Evolutionary conservation across 2,329 filamentous ascomycete genomes (phyloP), one percentile per base, ranked within the genome.

Genomic region (Trichothecium sympodiale): DNA sequence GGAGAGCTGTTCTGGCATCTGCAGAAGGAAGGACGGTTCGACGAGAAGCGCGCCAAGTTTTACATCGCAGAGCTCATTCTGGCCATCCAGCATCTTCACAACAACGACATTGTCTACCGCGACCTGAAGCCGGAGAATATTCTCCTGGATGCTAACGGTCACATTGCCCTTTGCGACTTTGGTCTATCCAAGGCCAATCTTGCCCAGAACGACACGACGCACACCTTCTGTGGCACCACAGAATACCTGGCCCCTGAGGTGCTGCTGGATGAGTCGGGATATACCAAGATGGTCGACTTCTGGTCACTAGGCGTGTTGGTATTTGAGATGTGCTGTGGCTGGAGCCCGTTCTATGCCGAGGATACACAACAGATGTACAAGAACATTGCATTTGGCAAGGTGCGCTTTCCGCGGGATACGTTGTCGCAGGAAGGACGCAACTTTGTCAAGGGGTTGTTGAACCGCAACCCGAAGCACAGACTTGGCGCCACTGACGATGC

Each of bases 301-400:
- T 98, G 91, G 91, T 98, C 91, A 2, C 71, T 98, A 10, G 91
- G 91, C 38, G 91, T 98, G 33, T 69, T 98, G 37, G 91, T 98
- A 2, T 98, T 98, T 51, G 91, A 98, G 60, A 98, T 98, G 91
- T 98, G 91, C 65, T 98, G 91, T 51, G 91, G 91, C 25, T 98
- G 91, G 91, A 95, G 87, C 51, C 91, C 91, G 0, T 98, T 98
- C 62, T 98, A 96, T 50, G 91, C 91, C 38, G 91, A 98, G 53
- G 91, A 98, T 54, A 98, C 91, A 1, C 91, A 98, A 60, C 91
- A 98, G 59, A 98, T 98, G 91, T 98, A 98, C 69, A 98, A 98
- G 69, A 98, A 98, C 64, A 98, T 98, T 55, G 91, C 91, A 0
- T 98, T 98, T 53, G 91, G 91, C 55, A 98, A 98, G 57, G 91